A percentile compares a stretch with the other conserved stretches of the same genome.
These are phyloP conservation scores for Lathyrus sativus DNA, from an alignment of 306 rosid species.

Conservation along the genomic window DNA sequence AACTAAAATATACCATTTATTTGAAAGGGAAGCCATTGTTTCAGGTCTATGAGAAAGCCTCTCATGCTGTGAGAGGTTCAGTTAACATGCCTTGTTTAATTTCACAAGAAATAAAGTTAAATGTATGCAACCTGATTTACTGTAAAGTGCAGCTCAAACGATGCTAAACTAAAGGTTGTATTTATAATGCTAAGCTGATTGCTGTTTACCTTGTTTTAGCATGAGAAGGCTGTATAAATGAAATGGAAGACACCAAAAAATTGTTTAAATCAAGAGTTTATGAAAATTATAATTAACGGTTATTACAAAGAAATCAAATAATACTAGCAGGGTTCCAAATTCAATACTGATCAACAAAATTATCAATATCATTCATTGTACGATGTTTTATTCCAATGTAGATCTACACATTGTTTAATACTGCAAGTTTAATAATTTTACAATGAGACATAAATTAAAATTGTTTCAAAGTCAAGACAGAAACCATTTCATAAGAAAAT, in stretches of 20 bases:
- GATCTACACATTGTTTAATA: neutral
- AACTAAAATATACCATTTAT: slow-evolving; percentile 2
- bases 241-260: no score
- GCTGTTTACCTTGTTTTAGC: neutral
- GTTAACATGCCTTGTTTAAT: neutral
- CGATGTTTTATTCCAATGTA: no score
- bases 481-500: neutral
- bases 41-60: neutral
- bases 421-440: neutral
- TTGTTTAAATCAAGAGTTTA: no score
- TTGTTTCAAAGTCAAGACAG: neutral
- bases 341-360: no score
- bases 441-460: neutral
- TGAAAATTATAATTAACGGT: no score
- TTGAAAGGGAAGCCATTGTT: neutral
- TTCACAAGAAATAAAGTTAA: neutral
- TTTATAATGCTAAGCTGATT: neutral
- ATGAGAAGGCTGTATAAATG: no score
- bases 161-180: neutral
- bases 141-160: neutral
- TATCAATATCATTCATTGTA: no score
- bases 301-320: no score
- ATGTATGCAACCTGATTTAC: neutral
- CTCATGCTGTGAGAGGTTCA: neutral
- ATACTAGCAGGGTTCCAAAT: no score